phyloP scores from a whole-genome alignment of 441 rosid species.

The Theobroma grandiflorum region DNA sequence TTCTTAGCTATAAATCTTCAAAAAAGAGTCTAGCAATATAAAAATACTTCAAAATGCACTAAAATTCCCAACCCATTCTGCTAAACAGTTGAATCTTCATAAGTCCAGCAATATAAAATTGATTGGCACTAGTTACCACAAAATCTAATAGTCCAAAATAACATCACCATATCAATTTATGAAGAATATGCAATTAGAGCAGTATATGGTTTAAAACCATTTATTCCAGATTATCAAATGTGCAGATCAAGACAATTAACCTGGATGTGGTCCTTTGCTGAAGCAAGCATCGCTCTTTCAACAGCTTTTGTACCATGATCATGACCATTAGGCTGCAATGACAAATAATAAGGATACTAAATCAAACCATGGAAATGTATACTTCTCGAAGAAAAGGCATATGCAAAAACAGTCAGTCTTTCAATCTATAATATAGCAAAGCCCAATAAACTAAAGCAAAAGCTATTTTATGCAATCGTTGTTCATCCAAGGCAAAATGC shows the following conservation, averaged over 20 bases:
- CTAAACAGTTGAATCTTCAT: conserved; percentile 11
- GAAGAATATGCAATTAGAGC: conserved; percentile 1
- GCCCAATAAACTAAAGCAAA: conserved; percentile 7
- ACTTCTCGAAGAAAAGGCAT: not conserved
- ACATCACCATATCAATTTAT: conserved; percentile 5
- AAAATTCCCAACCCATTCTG: not conserved
- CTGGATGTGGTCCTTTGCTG: conserved; percentile 93
- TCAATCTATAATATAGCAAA: not conserved
- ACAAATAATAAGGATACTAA: conserved; percentile 23
- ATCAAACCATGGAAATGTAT: not conserved
- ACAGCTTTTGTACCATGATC: conserved; percentile 80
- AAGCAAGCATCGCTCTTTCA: conserved; percentile 77
- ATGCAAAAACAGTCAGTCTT: not conserved
- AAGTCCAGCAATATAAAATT: conserved; percentile 4
- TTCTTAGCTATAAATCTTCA: conserved; percentile 11
- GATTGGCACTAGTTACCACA: conserved; percentile 5
- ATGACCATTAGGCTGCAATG: conserved; percentile 80
- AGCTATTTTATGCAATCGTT: not conserved
- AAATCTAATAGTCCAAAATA: not conserved
- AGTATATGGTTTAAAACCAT: conserved; percentile 18
- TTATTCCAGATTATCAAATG: conserved; percentile 23
- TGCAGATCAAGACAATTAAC: conserved; percentile 43
- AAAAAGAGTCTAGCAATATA: not conserved
- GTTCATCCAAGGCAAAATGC: not conserved
- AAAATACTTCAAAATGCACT: conserved; percentile 7